Evolutionary conservation across 257 asterid species (phyloP).

Genomic region (Solanum chiquidenum): DNA sequence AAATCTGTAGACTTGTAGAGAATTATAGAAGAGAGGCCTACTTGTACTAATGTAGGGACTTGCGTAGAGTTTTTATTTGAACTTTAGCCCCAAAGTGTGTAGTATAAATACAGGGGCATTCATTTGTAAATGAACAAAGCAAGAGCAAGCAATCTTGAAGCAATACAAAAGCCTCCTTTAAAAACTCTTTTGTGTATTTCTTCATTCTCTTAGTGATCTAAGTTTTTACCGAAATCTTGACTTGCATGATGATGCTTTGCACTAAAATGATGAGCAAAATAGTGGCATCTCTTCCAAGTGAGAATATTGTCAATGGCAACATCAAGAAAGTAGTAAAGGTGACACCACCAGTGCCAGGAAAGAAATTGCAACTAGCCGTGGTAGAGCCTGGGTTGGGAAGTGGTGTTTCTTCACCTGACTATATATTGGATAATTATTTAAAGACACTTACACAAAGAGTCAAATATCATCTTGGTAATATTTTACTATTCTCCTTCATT

Average conservation of each 20-base stretch:
- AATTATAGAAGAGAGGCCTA: neutral
- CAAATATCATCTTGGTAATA: neutral
- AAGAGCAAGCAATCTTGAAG: no score
- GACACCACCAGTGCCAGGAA: neutral
- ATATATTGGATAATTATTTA: neutral
- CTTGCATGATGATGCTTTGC: neutral
- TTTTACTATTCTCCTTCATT: neutral
- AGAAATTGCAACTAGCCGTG: neutral
- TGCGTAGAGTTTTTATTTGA: neutral
- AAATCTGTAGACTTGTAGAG: neutral
- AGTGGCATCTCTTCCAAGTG: neutral
- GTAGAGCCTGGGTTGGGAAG: neutral
- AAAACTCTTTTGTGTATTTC: no score
- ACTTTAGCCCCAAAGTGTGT: neutral
- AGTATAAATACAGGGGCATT: neutral
- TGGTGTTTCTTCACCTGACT: neutral
- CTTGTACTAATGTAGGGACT: neutral
- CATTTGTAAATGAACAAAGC: no score
- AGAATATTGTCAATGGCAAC: neutral
- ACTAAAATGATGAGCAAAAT: neutral
- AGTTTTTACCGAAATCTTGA: neutral
- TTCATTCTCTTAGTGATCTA: no score
- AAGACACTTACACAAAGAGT: neutral
- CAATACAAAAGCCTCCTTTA: no score
- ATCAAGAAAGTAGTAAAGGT: neutral